Base-by-base conservation (phyloP, 2,329 filamentous ascomycete species). In the Aspergillus pseudoterreus region DNA sequence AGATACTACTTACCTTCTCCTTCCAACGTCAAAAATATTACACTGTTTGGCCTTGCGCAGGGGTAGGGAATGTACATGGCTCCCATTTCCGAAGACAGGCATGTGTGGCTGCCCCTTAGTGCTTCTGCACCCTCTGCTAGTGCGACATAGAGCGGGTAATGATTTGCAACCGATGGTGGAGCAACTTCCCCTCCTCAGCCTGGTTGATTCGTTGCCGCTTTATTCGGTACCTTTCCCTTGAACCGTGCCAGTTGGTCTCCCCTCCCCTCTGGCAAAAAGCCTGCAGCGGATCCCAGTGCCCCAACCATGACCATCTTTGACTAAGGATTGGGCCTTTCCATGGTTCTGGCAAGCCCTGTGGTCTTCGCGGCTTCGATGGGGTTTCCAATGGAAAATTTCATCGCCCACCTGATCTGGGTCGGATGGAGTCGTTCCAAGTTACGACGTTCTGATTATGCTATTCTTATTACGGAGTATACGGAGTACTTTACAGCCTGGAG, bases 161-260 rank as follows among this genome's bases (percentile, higher is more conserved):
- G 58, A 61, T 61, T 57, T 60, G 57, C 57, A 55, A 50, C 43
- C 45, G 51, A 47, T 54, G 56, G 45, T 52, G 51, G 43, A 52
- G 33, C 43, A 53, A 51, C 19, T 2, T 19, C 52, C 35, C 12
- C 48, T 36, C 48, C 43, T 36, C 49, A 42, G 42, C 32, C 49
- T 19, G 32, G 27, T 30, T 52, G 45, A 59, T 60, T 57, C 47
- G 54, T 51, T 49, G 49, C 32, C 17, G 44, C 43, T 41, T 44
- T 39, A 51, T 41, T 55, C 50, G 50, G 48, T 55, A 52, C 45
- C 50, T 54, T 57, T 55, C 57, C 50, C 54, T 50, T 56, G 55
- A 57, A 56, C 55, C 53, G 57, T 61, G 58, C 55, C 47, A 59
- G 48, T 46, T 51, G 41, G 35, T 39, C 27, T 41, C 27, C 15